phyloP scores from a whole-genome alignment of 164 flowering plant species.

The Berberis thunbergii region DNA sequence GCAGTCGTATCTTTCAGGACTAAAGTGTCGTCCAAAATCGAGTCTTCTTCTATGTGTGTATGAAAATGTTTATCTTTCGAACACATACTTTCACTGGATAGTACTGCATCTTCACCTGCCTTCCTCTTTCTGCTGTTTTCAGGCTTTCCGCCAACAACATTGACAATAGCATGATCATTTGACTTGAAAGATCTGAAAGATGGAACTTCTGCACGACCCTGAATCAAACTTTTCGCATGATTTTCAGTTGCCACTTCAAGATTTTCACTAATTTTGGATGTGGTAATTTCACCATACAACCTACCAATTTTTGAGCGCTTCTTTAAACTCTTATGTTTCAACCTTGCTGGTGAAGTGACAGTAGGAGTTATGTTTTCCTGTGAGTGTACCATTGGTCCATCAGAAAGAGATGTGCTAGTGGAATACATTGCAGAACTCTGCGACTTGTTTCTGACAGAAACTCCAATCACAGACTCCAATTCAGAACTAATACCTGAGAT shows the following conservation, averaged over 20 bases:
- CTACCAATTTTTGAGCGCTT: constrained; percentile 15
- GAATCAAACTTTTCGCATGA: constrained; percentile 21
- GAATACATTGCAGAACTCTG: constrained; percentile 68
- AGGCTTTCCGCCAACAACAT: constrained; percentile 9
- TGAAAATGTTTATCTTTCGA: constrained; percentile 33
- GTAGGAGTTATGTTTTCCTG: constrained; percentile 50
- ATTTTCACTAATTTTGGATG: constrained; percentile 19
- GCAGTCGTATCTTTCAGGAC: constrained; percentile 1
- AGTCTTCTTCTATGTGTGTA: constrained; percentile 30
- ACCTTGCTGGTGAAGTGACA: constrained; percentile 32
- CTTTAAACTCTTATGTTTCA: constrained; percentile 21
- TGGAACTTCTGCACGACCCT: constrained; percentile 2
- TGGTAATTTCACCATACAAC: constrained; percentile 28
- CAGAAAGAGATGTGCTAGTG: constrained; percentile 80
- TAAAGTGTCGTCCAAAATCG: constrained; percentile 28
- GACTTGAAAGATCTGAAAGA: constrained; percentile 4
- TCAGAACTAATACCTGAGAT: constrained; percentile 68
- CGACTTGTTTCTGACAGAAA: constrained; percentile 50
- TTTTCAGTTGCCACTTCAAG: constrained; percentile 33
- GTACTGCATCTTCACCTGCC: constrained; percentile 24
- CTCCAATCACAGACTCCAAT: constrained; percentile 53
- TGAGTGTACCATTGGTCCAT: constrained; percentile 72
- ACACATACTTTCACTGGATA: constrained; percentile 27
- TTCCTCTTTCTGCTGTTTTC: constrained; percentile 35
- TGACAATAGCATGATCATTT: constrained; percentile 1